Base-by-base conservation (phyloP, 2,329 filamentous ascomycete species). In the Hypoxylon sp. region DNA sequence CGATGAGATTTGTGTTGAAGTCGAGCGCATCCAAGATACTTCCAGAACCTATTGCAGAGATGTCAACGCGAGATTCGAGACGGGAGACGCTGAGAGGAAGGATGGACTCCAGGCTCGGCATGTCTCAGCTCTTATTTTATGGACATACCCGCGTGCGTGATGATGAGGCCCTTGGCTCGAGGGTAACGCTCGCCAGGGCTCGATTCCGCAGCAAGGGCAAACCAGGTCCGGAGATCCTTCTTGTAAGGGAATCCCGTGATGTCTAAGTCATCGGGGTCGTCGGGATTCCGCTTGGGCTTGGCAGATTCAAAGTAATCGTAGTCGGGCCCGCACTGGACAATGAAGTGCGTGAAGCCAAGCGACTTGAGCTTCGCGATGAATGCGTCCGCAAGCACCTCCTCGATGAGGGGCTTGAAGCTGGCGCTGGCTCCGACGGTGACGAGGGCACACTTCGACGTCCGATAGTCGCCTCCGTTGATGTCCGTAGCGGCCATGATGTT, bases 371-470 rank as follows among this genome's bases (percentile, higher is more conserved):
- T 82, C 4, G 81, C 70, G 65, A 96, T 82, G 74, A 96, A 94
- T 0, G 77, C 71, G 0, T 84, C 79, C 16, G 84, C 80, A 4
- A 96, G 80, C 9, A 90, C 86, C 30, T 90, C 86, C 44, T 84
- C 79, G 59, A 97, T 85, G 1, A 99, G 86, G 5, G 83, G 78
- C 54, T 85, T 83, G 79, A 99, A 99, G 18, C 91, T 87, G 14
- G 94, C 93, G 0, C 95, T 99, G 4, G 96, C 95, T 60, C 96
- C 96, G 28, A 97, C 91, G 0, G 96, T 98, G 58, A 97, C 90
- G 70, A 99, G 92, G 76, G 92, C 96, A 55, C 67, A 22, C 20
- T 66, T 60, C 33, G 30, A 28, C 12, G 26, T 30, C 24, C 48
- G 44, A 51, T 28, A 28, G 11, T 14, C 20, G 9, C 26, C 40